Percentiles rank a stretch among this genome's conserved stretches.
These are phyloP conservation scores for Ustilago trichophora DNA, from an alignment of 1,284 basidiomycete genomes.

Conservation along the genomic window DNA sequence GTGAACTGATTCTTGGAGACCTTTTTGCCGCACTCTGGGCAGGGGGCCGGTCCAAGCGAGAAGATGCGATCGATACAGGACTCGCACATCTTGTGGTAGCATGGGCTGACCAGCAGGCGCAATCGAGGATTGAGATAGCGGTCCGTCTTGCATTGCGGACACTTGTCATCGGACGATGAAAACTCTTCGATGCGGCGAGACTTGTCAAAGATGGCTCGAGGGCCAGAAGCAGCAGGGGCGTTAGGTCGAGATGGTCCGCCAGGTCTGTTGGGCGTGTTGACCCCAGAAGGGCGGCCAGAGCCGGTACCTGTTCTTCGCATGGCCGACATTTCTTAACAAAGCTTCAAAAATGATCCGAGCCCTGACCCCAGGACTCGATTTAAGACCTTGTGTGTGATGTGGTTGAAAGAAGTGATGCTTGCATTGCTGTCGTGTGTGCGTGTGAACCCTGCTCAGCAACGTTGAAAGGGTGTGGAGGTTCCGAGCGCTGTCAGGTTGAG, in stretches of 20 bases:
- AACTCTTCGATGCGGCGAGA: constrained; percentile 57
- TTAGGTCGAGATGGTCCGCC: constrained; percentile 38
- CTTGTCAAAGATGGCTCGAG: constrained; percentile 50
- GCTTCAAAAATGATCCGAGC: too few species aligned
- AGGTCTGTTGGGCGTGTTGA: constrained; percentile 10
- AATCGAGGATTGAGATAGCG: constrained; percentile 94
- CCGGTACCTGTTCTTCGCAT: constrained; percentile 27
- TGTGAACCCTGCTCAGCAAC: constrained; percentile 8
- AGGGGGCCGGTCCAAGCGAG: constrained; percentile 93
- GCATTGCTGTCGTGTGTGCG: constrained; percentile 1
- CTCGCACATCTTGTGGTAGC: constrained; percentile 92
- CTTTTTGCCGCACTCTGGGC: constrained; percentile 90
- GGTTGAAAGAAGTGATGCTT: not conserved
- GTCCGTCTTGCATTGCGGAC: constrained; percentile 96
- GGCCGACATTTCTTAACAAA: constrained; percentile 17
- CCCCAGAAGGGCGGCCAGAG: constrained; percentile 15
- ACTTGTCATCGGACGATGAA: constrained; percentile 75
- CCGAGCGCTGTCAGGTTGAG: not conserved
- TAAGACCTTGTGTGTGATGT: not conserved
- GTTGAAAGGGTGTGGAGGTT: constrained; percentile 13
- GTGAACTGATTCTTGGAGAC: constrained; percentile 92
- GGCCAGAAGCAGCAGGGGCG: constrained; percentile 14
- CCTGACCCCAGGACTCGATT: too few species aligned
- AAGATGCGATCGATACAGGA: constrained; percentile 93
- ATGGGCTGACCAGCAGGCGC: constrained; percentile 88